Evolutionary conservation across 768 basidiomycete species (phyloP), one percentile per base, ranked within the genome.

Genomic region (Boletus bicolor): DNA sequence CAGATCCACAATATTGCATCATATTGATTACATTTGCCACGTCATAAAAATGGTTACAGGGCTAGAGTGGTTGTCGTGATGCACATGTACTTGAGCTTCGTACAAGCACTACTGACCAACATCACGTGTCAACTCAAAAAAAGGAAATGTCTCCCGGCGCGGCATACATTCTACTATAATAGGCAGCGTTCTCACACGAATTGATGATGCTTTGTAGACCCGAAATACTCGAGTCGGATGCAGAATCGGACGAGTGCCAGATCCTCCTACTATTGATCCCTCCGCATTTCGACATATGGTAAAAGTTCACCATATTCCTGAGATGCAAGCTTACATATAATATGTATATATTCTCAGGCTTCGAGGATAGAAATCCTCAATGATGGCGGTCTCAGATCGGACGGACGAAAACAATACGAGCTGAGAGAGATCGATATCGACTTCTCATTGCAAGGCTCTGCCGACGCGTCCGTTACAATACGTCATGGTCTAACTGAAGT

Each of bases 401-500:
- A 98, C 71, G 92, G 91, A 44, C 82, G 96, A 44, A 79, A 88
- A n/a, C 94, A 95, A 56, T 91, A 87, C 72, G 96, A 98, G 69
- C 78, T 98, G 34, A 86, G 96, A 49, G 84, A 86, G 57, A 81
- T 95, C 57, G 75, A 78, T 46, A 89, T 97, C 71, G 83, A 89
- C 66, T 83, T 97, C 46, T 78, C 85, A 5, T 81, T 85, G 42
- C 83, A 86, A 63, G 85, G 85, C 45, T 76, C 79, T 39, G 89
- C 94, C 38, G 94, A 98, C 63, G 96, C 96, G 35, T 88, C 88
- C 24, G 90, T 92, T 1, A 77, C 79, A 11, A 81, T 96, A 61
- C 81, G 85, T 4, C 95, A 98, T 69, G 97, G 97, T 2, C 80
- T 98, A 34, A 98, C 97, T 0, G 84, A 90, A 55, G 93, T 97